These are phyloP conservation scores for Asparagopsis taxiformis DNA, from an alignment of 31 red algal genomes.

Conservation along the genomic window DNA sequence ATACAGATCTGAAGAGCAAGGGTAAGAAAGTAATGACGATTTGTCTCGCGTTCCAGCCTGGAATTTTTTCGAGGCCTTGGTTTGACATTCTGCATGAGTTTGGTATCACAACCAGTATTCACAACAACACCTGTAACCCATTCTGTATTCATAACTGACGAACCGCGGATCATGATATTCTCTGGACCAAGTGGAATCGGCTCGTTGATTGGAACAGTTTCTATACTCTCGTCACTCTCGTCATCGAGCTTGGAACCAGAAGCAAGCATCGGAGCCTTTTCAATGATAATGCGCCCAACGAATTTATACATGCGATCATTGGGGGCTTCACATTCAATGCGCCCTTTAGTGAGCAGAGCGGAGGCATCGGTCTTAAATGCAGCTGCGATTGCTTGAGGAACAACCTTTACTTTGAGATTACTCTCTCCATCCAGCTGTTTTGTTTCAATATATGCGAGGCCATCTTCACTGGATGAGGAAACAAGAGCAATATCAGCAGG, in stretches of 20 bases:
- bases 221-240: not conserved
- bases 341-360: constrained; percentile 23
- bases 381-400: constrained; percentile 19
- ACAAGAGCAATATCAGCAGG: constrained; percentile 87
- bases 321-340: constrained; percentile 80
- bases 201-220: constrained; percentile 8
- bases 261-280: not conserved
- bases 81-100: constrained; percentile 90
- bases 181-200: constrained; percentile 64
- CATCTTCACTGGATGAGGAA: constrained; percentile 70
- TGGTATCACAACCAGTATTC: constrained; percentile 82
- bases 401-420: constrained; percentile 89
- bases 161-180: constrained; percentile 73
- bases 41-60: constrained; percentile 68
- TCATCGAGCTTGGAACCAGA: not conserved
- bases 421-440: constrained; percentile 88
- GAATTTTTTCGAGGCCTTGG: constrained; percentile 57
- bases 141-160: constrained; percentile 73
- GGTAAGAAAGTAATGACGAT: constrained; percentile 43
- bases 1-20: constrained; percentile 59
- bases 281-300: constrained; percentile 44
- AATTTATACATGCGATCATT: constrained; percentile 82
- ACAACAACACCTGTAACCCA: constrained; percentile 84
- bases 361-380: constrained; percentile 29
- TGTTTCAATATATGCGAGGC: constrained; percentile 84